Base-by-base conservation (phyloP, 257 asterid species). In the Solanum stenotomum region DNA sequence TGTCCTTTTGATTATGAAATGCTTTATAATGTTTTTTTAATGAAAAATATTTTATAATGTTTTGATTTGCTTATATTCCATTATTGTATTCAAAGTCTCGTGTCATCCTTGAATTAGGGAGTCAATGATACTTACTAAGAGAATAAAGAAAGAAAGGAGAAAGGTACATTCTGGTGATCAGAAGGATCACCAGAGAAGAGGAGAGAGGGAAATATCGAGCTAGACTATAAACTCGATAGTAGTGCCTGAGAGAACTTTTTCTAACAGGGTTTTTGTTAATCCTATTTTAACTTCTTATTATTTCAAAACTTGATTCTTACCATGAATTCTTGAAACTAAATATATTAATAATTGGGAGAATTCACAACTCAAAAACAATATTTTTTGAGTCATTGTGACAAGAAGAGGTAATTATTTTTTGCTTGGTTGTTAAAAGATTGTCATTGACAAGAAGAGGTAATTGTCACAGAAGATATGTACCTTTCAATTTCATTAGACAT, bases 401-500 rank as follows among this genome's bases (percentile, higher is more conserved):
- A 63, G 70, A 63, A 63, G 3, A 10, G 70, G 70, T n/a, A 1
- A 23, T 63, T 63, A 1, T 23, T 23, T 23, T 63, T 63, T 63
- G 70, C 31, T 63, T 63, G 70, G 29, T 63, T 63, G 29, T 23
- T 63, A 9, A 23, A 61, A 61, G 70, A 63, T 63, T 23, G 70
- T 63, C 70, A 10, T 63, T 10, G 31, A 63, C 5, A 63, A 63
- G 70, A 63, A 63, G 70, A 23, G 70, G 70, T 1, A 23, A 63
- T 23, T 63, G 70, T 63, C 70, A 63, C 29, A 63, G 1, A 63
- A 63, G 70, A 23, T 23, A 63, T 92, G 88, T 89, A 96, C 99
- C 99, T 96, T 6, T 96, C 98, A 90, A 97, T 95, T 94, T 97
- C 98, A 88, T 93, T 96, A 84, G 96, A 88, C 99, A 97, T 97